Evolutionary conservation across 2,329 filamentous ascomycete genomes (phyloP), one percentile per base, ranked within the genome.

Genomic region (Talaromyces sp.): DNA sequence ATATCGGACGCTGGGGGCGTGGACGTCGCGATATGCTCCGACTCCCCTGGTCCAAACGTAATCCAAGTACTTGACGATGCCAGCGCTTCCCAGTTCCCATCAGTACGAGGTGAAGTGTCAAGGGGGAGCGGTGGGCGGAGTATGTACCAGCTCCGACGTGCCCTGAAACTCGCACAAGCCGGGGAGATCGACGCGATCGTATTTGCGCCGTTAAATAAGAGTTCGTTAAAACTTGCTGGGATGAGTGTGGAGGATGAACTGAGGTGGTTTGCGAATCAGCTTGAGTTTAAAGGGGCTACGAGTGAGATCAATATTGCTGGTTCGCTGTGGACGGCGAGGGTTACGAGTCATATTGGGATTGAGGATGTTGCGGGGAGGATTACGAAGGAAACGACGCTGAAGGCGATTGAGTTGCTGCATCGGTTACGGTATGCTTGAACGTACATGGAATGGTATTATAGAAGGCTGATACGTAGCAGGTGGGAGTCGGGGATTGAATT

Each of bases 211-310:
- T 52, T 72, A 27, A 72, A 72, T 57, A 71, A 72, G 59, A 67
- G 56, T 20, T 70, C 69, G 0, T 54, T 70, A 27, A 65, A 71
- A 47, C 46, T 62, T n/a, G 68, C 67, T 1, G 70, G 69, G 8
- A 71, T 71, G 68, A 55, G 55, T n/a, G 69, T 71, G 50, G 68
- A 70, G 41, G 69, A 71, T 37, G 67, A 72, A 54, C 57, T 72
- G 39, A 59, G 69, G 11, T 72, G 69, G 69, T 71, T 72, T 47
- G 67, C 69, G 2, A 71, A 66, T 27, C 61, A 70, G 36, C 56
- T 72, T 11, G 47, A 64, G n/a, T 65, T 60, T 49, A 49, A 55
- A 1, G 68, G 67, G 4, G 61, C 55, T 3, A 71, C 68, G 0
- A 70, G 68, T 47, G 69, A 72, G 49, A 68, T 72, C 52, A 70